phyloP scores from a whole-genome alignment of 176 grass and related monocot species.

The Poa pratensis region DNA sequence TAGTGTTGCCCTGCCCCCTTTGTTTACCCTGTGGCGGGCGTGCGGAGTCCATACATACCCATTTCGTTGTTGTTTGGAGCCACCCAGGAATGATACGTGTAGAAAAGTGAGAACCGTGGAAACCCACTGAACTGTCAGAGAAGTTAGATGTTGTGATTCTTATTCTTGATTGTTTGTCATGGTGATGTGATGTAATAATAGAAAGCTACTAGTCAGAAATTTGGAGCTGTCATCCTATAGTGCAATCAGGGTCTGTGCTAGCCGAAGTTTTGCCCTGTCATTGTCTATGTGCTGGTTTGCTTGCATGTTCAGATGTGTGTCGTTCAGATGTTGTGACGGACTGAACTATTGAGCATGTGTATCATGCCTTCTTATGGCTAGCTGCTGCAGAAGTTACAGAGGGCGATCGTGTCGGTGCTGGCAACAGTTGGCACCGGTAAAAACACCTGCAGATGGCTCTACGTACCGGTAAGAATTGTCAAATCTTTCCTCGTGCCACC shows the following conservation, averaged over 20 bases:
- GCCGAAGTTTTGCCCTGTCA: not conserved
- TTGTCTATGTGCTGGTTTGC: not conserved
- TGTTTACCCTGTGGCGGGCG: slow-evolving; percentile 26
- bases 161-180: slow-evolving; percentile 34
- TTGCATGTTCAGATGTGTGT: not conserved
- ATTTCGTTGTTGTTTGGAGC: not conserved
- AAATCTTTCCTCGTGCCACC: not conserved
- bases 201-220: slow-evolving; percentile 2
- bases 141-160: slow-evolving; percentile 39
- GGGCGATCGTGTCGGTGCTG: not conserved
- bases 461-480: slow-evolving; percentile 6
- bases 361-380: not conserved
- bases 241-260: not conserved
- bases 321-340: not conserved
- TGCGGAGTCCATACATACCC: slow-evolving; percentile 18
- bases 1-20: slow-evolving; percentile 25
- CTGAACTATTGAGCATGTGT: not conserved
- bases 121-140: slow-evolving; percentile 39
- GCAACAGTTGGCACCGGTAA: slow-evolving; percentile 28
- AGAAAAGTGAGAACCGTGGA: slow-evolving; percentile 47
- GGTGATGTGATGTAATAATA: slow-evolving; percentile 41
- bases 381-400: not conserved
- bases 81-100: slow-evolving; percentile 34
- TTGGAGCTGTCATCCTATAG: not conserved
- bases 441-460: not conserved